Conservation (phyloP, 2,329 filamentous ascomycete genomes). For the Catunica adiposa region DNA sequence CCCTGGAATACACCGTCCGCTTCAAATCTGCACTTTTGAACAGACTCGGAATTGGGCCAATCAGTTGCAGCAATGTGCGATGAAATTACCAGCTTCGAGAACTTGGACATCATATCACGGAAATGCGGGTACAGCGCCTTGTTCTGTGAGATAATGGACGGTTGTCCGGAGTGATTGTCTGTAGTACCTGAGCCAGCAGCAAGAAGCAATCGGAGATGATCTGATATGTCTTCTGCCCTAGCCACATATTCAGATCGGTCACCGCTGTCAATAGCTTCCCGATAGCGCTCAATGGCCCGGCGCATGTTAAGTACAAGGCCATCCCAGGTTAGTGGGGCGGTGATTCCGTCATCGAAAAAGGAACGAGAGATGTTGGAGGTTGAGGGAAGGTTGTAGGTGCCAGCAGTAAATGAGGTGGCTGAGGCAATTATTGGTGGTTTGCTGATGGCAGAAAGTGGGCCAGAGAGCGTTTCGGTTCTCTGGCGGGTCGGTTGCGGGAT, state of each 20-base stretch:
- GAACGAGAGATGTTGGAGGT: conserved; percentile 54
- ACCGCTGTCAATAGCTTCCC: conserved; percentile 70
- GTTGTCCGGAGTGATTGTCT: conserved; percentile 95
- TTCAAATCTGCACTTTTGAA: conserved; percentile 88
- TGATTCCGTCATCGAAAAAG: conserved; percentile 80
- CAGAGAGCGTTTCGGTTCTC: conserved; percentile 39
- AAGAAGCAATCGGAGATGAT: conserved; percentile 83
- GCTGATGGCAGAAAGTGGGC: conserved; percentile 24
- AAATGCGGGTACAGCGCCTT: conserved; percentile 95
- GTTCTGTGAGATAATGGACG: conserved; percentile 98
- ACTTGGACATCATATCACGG: conserved; percentile 98
- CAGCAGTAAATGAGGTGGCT: conserved; percentile 45
- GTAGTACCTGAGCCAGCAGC: conserved; percentile 92
- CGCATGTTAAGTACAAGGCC: conserved; percentile 86
- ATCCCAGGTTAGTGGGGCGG: conserved; percentile 72
- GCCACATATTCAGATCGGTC: conserved; percentile 82
- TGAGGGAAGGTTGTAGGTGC: conserved; percentile 39
- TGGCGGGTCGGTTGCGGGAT: conserved; percentile 39
- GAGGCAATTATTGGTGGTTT: conserved; percentile 37
- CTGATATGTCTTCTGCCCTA: conserved; percentile 92
- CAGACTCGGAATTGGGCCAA: conserved; percentile 85
- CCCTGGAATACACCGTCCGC: conserved; percentile 91
- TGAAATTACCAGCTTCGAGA: conserved; percentile 95
- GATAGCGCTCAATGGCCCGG: conserved; percentile 72
- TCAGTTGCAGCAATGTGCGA: conserved; percentile 95